A percentile compares a stretch with the other conserved stretches of the same genome.
phyloP scores from a whole-genome alignment of 805 yeast genomes.

The Brettanomyces naardenensis region DNA sequence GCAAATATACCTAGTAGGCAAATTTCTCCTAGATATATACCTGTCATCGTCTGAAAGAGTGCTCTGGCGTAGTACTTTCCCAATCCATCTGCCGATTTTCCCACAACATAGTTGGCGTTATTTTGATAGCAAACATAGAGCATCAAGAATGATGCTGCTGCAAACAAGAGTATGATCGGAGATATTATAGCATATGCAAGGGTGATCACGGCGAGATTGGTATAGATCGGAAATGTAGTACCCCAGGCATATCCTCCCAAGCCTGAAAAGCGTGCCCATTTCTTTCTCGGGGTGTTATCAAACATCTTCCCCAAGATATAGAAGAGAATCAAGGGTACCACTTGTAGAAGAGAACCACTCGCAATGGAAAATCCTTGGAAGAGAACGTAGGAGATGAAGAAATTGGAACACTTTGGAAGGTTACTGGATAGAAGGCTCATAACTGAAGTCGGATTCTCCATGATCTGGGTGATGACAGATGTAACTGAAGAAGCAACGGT shows the following conservation, averaged over 20 bases:
- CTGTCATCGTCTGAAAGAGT: slow-evolving; percentile 78
- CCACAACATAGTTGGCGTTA: slow-evolving; percentile 64
- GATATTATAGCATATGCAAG: slow-evolving; percentile 67
- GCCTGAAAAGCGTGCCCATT: slow-evolving; percentile 49
- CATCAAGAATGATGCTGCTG: slow-evolving; percentile 60
- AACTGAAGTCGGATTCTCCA: slow-evolving; percentile 49
- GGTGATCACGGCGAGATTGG: slow-evolving; percentile 61
- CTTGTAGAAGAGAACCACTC: slow-evolving; percentile 58
- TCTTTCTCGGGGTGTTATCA: slow-evolving; percentile 62
- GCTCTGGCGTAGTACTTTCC: slow-evolving; percentile 88
- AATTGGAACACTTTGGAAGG: slow-evolving; percentile 68
- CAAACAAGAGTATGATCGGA: slow-evolving; percentile 74
- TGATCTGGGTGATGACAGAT: slow-evolving; percentile 54
- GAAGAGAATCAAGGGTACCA: slow-evolving; percentile 49
- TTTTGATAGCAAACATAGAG: slow-evolving; percentile 73
- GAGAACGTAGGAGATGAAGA: slow-evolving; percentile 58
- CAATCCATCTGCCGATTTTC: slow-evolving; percentile 63
- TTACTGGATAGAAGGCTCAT: slow-evolving; percentile 55
- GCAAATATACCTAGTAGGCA: slow-evolving; percentile 81
- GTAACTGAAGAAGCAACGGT: slow-evolving; percentile 68
- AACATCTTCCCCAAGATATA: slow-evolving; percentile 49
- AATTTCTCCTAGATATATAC: slow-evolving; percentile 80
- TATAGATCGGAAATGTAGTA: slow-evolving; percentile 67
- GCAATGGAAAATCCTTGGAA: slow-evolving; percentile 63
- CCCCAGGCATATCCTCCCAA: slow-evolving; percentile 61